Evolutionary conservation across 139 green algal species (phyloP).

Genomic region (Zygnema cylindricum): DNA sequence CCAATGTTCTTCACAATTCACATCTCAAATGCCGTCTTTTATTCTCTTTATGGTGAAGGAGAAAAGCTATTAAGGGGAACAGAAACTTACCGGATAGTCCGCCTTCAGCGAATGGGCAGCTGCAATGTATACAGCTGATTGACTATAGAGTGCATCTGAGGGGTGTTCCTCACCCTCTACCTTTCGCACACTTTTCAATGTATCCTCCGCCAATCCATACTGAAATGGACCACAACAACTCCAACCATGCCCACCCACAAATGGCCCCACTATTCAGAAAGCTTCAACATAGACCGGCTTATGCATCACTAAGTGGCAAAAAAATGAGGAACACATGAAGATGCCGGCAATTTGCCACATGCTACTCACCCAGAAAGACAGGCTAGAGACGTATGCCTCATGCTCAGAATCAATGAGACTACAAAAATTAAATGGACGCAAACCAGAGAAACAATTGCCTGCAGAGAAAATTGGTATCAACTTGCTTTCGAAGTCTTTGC

Average conservation of each 20-base stretch:
- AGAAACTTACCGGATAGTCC: conserved; percentile 50
- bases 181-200: conserved; percentile 21
- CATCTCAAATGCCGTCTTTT: no score
- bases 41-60: no score
- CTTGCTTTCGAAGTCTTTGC: no score
- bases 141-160: conserved; percentile 47
- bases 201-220: conserved; percentile 59
- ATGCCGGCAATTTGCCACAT: background rate
- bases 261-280: background rate
- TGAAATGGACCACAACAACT: conserved; percentile 18
- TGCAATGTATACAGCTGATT: conserved; percentile 58
- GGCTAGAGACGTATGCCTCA: no score
- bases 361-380: background rate
- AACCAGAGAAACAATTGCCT: no score
- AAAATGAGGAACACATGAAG: no score
- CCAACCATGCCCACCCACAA: conserved; percentile 11
- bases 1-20: no score
- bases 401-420: no score
- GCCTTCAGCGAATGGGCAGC: conserved; percentile 52
- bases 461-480: no score
- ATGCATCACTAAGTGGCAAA: no score
- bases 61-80: no score
- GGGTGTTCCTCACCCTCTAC: background rate
- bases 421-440: no score
- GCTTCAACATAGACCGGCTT: background rate